Base-by-base conservation (phyloP, 1,139 yeast species). In the Hyphopichia khmerensis region DNA sequence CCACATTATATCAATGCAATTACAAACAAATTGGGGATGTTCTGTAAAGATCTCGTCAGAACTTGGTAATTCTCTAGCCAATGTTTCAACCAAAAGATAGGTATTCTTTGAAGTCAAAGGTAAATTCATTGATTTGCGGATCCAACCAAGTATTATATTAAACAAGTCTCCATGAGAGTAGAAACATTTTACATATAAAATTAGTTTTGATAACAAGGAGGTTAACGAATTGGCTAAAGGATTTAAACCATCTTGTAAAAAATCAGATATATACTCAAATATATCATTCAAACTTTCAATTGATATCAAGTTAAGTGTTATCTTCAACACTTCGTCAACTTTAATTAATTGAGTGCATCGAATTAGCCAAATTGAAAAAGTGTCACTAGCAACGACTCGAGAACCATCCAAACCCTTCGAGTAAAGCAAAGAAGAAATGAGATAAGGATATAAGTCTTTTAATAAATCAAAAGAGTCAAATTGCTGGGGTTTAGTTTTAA, bases 201-300 rank as follows among this genome's bases (percentile, higher is more conserved):
- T 59, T 38, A 83, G 54, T 49, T 84, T 85, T 3, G 61, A 50
- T 40, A 87, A 73, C 33, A 88, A 57, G 33, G 81, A 86, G 43
- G 72, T 75, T 40, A 87, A 61, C 0, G 95, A 84, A 50, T 84
- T 86, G 6, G 84, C 80, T 30, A 87, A 63, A 0, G 95, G 82
- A 1, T 87, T 81, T 4, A 86, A 82, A 1, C 88, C 78, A 41
- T 82, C 87, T 41, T 80, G 81, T 81, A 90, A 81, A 53, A 80
- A 82, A 49, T 82, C 89, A 38, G 84, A 64, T 9, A 85, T 74
- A 55, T 77, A 84, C 30, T 69, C 68, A 53, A 83, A 82, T 2
- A 64, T 43, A 10, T 15, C 14, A 33, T 43, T 27, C 41, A 29
- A 29, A 14, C 10, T 11, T 11, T 26, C 29, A 7, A 3, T 26